Conservation (phyloP, 2,329 filamentous ascomycete species). For the Stachybotrys echinatus region DNA sequence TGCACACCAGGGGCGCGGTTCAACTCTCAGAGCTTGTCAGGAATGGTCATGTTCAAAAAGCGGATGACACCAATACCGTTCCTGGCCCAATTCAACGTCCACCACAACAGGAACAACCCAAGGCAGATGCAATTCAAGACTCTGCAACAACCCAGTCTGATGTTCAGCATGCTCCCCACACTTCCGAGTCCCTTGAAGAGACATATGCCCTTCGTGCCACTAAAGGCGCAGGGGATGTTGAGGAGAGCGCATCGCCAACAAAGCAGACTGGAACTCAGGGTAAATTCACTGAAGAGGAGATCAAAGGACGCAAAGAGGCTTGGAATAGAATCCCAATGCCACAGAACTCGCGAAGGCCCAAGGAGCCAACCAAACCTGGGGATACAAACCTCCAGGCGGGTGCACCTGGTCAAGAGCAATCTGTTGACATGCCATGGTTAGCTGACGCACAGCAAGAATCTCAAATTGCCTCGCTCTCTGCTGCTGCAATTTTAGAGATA, state of each 20-base stretch:
- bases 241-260: not conserved
- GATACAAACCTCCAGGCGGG: not conserved
- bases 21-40: no score
- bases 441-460: not conserved
- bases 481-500: no score
- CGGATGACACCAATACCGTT: no score
- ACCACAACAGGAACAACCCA: no score
- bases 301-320: constrained; percentile 21
- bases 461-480: no score
- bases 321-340: constrained; percentile 23
- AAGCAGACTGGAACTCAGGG: constrained; percentile 3
- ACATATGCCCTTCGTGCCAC: no score
- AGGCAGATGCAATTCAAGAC: no score
- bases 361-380: not conserved
- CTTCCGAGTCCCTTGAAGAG: not conserved
- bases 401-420: not conserved
- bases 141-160: no score
- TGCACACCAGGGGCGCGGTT: no score
- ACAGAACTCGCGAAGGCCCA: not conserved
- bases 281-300: constrained; percentile 22
- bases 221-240: not conserved
- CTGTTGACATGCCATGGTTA: not conserved
- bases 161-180: no score
- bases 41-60: no score
- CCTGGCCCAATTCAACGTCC: no score